phyloP scores from a whole-genome alignment of 495 filamentous ascomycete species.

The Coniosporium apollinis region DNA sequence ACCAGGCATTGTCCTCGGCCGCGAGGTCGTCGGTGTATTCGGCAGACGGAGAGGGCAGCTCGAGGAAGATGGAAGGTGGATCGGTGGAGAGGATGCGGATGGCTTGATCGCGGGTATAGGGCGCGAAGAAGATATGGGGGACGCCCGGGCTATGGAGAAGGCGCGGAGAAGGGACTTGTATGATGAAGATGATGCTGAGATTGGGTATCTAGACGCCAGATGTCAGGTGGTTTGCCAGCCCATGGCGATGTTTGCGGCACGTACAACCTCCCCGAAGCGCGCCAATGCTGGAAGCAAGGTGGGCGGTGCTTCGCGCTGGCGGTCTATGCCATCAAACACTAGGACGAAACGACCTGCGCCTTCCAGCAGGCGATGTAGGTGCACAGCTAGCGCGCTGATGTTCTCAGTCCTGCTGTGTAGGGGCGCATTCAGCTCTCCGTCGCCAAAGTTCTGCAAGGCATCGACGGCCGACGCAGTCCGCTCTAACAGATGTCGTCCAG shows the following conservation, averaged over 20 bases:
- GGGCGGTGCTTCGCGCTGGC: conserved; percentile 59
- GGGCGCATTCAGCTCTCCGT: conserved; percentile 28
- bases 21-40: conserved; percentile 37
- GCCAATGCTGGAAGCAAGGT: conserved; percentile 74
- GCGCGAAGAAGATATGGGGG: conserved; percentile 69
- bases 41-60: conserved; percentile 19
- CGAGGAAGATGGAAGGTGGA: conserved; percentile 28
- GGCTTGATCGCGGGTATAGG: conserved; percentile 67
- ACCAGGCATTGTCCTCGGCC: conserved; percentile 26
- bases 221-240: background rate
- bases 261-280: conserved; percentile 58
- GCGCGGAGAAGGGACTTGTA: conserved; percentile 52
- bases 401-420: conserved; percentile 53
- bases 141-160: conserved; percentile 55
- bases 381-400: conserved; percentile 52
- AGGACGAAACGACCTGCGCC: conserved; percentile 47
- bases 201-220: conserved; percentile 48
- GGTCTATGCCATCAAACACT: conserved; percentile 84
- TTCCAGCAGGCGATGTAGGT: conserved; percentile 38
- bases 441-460: conserved; percentile 5
- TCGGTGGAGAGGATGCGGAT: conserved; percentile 48
- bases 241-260: conserved; percentile 12
- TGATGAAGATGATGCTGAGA: conserved; percentile 61
- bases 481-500: conserved; percentile 73
- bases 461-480: conserved; percentile 26